Evolutionary conservation across 2,329 filamentous ascomycete genomes (phyloP).

Genomic region (Nemania sp.): DNA sequence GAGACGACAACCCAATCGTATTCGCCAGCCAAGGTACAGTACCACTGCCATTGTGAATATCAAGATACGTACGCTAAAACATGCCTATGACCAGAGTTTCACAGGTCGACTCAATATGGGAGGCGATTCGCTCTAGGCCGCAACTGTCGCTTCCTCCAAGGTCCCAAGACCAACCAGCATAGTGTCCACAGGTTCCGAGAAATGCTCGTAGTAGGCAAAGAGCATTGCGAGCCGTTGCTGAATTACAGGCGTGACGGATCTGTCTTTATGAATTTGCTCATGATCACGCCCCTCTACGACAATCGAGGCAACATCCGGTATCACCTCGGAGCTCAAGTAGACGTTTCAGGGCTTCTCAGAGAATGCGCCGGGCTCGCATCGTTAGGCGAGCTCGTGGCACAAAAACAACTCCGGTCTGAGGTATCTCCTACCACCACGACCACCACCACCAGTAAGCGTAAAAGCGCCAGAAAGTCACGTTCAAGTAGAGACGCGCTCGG

Average conservation of each 20-base stretch:
- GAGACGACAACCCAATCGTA: constrained; percentile 74
- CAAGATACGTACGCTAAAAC: constrained; percentile 12
- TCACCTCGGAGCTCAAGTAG: constrained; percentile 71
- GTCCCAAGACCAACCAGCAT: constrained; percentile 67
- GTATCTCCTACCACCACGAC: no score
- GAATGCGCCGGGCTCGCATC: constrained; percentile 68
- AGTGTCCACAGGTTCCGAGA: constrained; percentile 65
- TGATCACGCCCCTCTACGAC: constrained; percentile 73
- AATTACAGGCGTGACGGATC: constrained; percentile 80
- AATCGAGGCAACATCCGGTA: constrained; percentile 68
- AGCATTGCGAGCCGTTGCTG: constrained; percentile 73
- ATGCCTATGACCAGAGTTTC: constrained; percentile 63
- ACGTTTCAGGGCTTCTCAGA: constrained; percentile 69
- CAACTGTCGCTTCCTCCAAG: constrained; percentile 79
- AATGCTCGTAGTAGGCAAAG: constrained; percentile 63
- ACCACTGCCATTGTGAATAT: background rate
- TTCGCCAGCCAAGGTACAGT: constrained; percentile 71
- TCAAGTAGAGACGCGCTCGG: constrained; percentile 52
- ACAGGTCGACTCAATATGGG: constrained; percentile 74
- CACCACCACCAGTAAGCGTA: background rate
- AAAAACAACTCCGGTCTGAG: constrained; percentile 10
- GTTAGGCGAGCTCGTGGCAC: constrained; percentile 52
- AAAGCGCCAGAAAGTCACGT: constrained; percentile 10
- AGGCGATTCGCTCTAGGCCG: constrained; percentile 73
- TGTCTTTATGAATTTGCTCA: constrained; percentile 76